Evolutionary conservation across 78 protist genomes (phyloP), one percentile per base, ranked within the genome.

Genomic region (Isochrysis galbana): DNA sequence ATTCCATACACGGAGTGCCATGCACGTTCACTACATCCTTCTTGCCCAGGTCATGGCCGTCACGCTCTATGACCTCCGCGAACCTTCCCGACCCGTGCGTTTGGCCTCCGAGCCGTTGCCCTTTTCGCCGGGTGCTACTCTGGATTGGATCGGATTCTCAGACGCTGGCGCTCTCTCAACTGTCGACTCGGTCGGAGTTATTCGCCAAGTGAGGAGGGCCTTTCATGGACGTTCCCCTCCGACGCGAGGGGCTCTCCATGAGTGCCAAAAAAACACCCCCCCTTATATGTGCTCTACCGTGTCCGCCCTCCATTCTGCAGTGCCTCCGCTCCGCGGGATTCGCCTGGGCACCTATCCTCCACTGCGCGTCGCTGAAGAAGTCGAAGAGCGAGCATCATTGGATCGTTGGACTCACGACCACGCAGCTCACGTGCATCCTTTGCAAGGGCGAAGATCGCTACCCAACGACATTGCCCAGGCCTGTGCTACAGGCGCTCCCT

Each of bases 401-500:
- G 88, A 51, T 80, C 29, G 55, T 80, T 51, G 88, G 88, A 7
- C 55, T 80, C 39, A 44, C 54, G 29, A 34, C 3, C 14, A 0
- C 34, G 39, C 39, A 39, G 39, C 88, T 80, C 34, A 36, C 44
- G 29, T 41, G 38, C 88, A 11, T 32, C n/a, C 32, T 44, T 38
- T 44, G 47, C 38, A 44, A 80, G 88, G 88, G 55, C 39, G 88
- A 44, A 34, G 39, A 26, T 51, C 19, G 0, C 34, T 44, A 7
- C 88, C 88, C 88, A 10, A 22, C 88, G 55, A 32, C 55, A 51
- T 51, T 80, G 48, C 88, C 88, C 26, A 46, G 88, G 17, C 88
- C 88, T 11, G 55, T 80, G 39, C 36, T 80, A n/a, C n/a, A n/a
- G n/a, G n/a, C n/a, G n/a, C n/a, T n/a, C n/a, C n/a, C n/a, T n/a